Conservation (phyloP, 2,329 filamentous ascomycete genomes). For the Grosmannia huntii region DNA sequence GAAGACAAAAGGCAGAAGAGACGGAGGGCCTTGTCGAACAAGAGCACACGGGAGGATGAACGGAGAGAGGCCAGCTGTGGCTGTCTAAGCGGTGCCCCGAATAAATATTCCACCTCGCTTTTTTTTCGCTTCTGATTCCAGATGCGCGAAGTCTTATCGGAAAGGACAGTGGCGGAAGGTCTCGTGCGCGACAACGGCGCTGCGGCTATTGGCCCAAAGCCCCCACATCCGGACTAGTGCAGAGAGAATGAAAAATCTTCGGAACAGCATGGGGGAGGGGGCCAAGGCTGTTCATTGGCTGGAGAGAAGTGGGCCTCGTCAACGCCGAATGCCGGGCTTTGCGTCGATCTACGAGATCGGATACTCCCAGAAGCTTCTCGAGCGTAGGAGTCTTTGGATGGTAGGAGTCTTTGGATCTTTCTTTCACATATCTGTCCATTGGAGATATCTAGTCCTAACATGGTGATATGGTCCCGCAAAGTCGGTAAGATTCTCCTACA, state of each 20-base stretch:
- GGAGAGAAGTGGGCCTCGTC: not conserved
- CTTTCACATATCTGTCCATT: too few species aligned
- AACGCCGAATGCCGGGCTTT: not conserved
- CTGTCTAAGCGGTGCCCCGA: not conserved
- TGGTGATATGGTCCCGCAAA: not conserved
- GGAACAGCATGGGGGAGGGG: constrained; percentile 1
- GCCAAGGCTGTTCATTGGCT: not conserved
- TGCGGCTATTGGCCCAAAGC: constrained; percentile 3
- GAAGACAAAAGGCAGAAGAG: not conserved
- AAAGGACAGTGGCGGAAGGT: constrained; percentile 3
- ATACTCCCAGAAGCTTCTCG: not conserved
- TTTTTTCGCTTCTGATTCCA: constrained; percentile 1
- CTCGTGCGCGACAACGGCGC: constrained; percentile 8
- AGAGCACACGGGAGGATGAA: too few species aligned
- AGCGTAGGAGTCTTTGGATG: too few species aligned
- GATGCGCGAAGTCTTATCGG: constrained; percentile 17
- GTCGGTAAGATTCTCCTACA: not conserved
- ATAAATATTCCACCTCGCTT: constrained; percentile 6
- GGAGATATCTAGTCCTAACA: too few species aligned
- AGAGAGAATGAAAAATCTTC: constrained; percentile 8
- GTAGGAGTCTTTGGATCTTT: too few species aligned
- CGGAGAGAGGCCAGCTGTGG: not conserved
- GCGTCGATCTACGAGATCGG: not conserved
- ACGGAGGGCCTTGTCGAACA: too few species aligned
- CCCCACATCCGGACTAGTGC: constrained; percentile 1